Percentiles rank a stretch among this genome's conserved stretches.
These are phyloP conservation scores for Termitomyces sp. DNA, from an alignment of 1,284 basidiomycete genomes.

Conservation along the genomic window DNA sequence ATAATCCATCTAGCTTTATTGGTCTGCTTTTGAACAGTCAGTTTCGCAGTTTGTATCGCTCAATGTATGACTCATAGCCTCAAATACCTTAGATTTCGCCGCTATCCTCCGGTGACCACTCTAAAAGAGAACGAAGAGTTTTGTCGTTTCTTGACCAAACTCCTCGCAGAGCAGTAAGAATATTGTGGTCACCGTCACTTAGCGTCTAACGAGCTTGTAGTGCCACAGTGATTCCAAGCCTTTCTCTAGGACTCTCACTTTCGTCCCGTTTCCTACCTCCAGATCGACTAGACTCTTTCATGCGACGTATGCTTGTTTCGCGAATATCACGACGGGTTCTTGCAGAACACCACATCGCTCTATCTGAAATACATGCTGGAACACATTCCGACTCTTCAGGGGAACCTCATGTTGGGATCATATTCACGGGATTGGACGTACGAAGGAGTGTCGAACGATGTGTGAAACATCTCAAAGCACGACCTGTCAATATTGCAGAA, in stretches of 20 bases:
- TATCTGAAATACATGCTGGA: conserved; percentile 56
- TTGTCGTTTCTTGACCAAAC: conserved; percentile 61
- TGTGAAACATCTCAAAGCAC: conserved; percentile 50
- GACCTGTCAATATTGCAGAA: conserved; percentile 43
- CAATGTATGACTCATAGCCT: conserved; percentile 11
- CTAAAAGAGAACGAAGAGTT: conserved; percentile 76
- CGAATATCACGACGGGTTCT: conserved; percentile 86
- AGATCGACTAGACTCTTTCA: conserved; percentile 80
- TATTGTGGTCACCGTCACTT: conserved; percentile 3
- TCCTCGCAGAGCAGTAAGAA: conserved; percentile 75
- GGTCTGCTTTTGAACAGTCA: conserved; percentile 79
- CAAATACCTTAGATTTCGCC: conserved; percentile 54
- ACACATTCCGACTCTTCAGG: conserved; percentile 29
- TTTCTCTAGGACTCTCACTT: conserved; percentile 72
- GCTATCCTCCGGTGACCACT: conserved; percentile 70
- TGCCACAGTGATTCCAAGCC: conserved; percentile 70
- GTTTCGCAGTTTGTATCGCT: conserved; percentile 11
- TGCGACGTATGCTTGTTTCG: conserved; percentile 87
- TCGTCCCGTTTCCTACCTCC: conserved; percentile 75
- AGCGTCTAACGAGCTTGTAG: conserved; percentile 31
- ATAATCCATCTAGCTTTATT: conserved; percentile 55
- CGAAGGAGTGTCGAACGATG: conserved; percentile 70
- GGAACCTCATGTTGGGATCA: conserved; percentile 80
- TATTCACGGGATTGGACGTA: conserved; percentile 73
- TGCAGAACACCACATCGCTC: conserved; percentile 84